Evolutionary conservation across 2,329 filamentous ascomycete species (phyloP).

Genomic region (Fusarium equiseti): DNA sequence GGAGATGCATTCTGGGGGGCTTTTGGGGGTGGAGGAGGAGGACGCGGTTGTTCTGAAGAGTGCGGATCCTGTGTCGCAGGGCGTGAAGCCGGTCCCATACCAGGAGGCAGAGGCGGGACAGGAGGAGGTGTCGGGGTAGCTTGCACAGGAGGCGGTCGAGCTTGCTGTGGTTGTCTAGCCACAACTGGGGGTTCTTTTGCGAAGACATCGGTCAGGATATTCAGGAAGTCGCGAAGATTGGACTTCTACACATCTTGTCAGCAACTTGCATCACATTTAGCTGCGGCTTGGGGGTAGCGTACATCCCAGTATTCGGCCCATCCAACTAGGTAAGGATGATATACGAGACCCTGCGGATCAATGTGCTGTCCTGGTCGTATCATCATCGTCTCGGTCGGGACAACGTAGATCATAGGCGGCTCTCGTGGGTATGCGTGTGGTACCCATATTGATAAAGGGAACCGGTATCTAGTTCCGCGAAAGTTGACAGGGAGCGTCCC

Average conservation of each 20-base stretch:
- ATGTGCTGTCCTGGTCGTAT: slow-evolving; percentile 95
- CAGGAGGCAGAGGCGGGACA: slow-evolving; percentile 78
- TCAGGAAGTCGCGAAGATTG: slow-evolving; percentile 83
- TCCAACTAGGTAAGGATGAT: slow-evolving; percentile 93
- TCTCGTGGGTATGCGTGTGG: slow-evolving; percentile 91
- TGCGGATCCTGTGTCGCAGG: slow-evolving; percentile 53
- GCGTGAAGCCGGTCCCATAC: slow-evolving; percentile 60
- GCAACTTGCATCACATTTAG: neutral
- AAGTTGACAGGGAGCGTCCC: slow-evolving; percentile 94
- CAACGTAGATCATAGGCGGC: slow-evolving; percentile 88
- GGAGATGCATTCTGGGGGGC: slow-evolving; percentile 53
- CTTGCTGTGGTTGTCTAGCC: slow-evolving; percentile 68
- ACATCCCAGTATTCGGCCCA: slow-evolving; percentile 95
- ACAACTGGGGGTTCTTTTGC: slow-evolving; percentile 94
- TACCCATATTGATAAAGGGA: slow-evolving; percentile 93
- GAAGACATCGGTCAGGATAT: slow-evolving; percentile 86
- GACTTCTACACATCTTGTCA: slow-evolving; percentile 71
- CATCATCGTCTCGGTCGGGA: slow-evolving; percentile 87
- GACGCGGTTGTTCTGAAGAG: slow-evolving; percentile 50
- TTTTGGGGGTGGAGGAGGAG: slow-evolving; percentile 69
- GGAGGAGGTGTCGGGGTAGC: slow-evolving; percentile 67
- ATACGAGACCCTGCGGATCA: slow-evolving; percentile 90
- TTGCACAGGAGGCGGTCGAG: slow-evolving; percentile 52
- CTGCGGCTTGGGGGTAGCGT: slow-evolving; percentile 51
- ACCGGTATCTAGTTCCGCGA: slow-evolving; percentile 88